phyloP scores from a whole-genome alignment of 306 rosid species.

The Lablab purpureus region DNA sequence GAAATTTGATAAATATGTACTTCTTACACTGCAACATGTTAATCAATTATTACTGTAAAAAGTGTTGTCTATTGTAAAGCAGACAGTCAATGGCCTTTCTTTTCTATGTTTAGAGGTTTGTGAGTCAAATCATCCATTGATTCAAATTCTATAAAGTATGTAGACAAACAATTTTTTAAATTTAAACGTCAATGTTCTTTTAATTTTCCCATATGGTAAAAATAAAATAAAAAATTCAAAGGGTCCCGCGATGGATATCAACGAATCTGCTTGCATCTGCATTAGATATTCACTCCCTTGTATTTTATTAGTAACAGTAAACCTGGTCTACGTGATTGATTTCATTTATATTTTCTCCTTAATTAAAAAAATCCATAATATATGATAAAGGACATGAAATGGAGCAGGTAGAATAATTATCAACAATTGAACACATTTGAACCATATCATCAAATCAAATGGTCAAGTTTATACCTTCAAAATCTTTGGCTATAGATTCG shows the following conservation, averaged over 20 bases:
- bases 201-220: neutral
- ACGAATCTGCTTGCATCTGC: conserved; percentile 45
- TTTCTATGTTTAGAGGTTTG: too few relatives aligned
- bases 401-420: conserved; percentile 31
- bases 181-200: neutral
- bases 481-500: conserved; percentile 33
- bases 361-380: neutral
- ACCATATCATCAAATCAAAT: conserved; percentile 11
- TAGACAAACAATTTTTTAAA: neutral
- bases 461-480: conserved; percentile 20
- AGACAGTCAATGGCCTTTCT: too few relatives aligned
- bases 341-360: conserved; percentile 4
- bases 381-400: neutral
- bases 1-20: too few relatives aligned
- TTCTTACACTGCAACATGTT: too few relatives aligned
- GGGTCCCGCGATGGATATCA: conserved; percentile 35
- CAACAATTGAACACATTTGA: conserved; percentile 21
- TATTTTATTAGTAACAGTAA: conserved; percentile 31
- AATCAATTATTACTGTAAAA: too few relatives aligned
- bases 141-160: neutral
- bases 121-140: neutral
- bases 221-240: neutral
- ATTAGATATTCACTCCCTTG: conserved; percentile 17
- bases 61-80: too few relatives aligned
- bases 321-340: conserved; percentile 28